Evolutionary conservation across 2,329 filamentous ascomycete species (phyloP).

Genomic region (Davidsoniella eucalypti): DNA sequence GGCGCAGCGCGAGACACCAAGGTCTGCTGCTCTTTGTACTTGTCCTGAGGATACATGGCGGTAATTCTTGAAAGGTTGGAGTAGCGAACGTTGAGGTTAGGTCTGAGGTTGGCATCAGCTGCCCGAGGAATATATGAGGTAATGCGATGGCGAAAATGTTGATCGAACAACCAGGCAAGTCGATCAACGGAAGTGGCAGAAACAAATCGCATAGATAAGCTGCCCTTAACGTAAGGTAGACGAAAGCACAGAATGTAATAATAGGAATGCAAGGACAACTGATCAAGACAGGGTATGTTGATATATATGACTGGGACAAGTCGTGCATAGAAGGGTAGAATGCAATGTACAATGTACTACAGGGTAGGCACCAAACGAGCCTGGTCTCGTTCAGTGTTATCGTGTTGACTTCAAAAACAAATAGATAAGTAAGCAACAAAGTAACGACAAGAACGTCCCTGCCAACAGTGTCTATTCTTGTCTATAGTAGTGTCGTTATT

Average conservation of each 20-base stretch:
- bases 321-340: neutral
- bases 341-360: neutral
- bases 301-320: neutral
- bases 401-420: too few relatives aligned
- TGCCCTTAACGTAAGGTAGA: slow-evolving; percentile 1
- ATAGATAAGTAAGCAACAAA: too few relatives aligned
- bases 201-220: neutral
- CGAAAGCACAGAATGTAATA: neutral
- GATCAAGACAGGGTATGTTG: neutral
- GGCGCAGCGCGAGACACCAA: neutral
- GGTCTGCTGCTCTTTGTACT: neutral
- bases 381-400: too few relatives aligned
- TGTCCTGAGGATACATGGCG: slow-evolving; percentile 1
- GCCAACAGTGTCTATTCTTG: too few relatives aligned
- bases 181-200: neutral
- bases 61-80: neutral
- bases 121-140: neutral
- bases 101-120: neutral
- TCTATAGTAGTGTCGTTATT: too few relatives aligned
- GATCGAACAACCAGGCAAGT: slow-evolving; percentile 5
- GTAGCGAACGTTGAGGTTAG: neutral
- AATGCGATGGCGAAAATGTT: neutral
- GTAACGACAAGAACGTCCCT: too few relatives aligned
- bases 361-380: too few relatives aligned
- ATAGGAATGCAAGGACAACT: neutral